Conservation (phyloP, 1,284 basidiomycete genomes). For the Microbotryum silenes-acaulis region DNA sequence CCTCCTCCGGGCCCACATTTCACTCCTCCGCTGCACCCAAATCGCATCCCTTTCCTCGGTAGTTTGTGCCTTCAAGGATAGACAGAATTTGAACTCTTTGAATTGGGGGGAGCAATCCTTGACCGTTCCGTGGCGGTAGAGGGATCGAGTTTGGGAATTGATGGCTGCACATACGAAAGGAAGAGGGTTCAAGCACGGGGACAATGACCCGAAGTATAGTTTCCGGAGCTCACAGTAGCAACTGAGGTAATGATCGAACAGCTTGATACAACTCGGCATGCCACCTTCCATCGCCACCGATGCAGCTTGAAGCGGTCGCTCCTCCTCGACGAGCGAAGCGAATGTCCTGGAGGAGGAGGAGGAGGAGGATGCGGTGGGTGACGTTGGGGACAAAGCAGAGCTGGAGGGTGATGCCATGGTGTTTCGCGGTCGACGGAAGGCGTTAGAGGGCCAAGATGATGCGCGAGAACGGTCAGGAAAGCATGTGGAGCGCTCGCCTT, state of each 20-base stretch:
- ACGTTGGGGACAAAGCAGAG: not conserved
- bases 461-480: too few species aligned
- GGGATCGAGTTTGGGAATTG: conserved; percentile 67
- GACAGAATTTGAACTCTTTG: conserved; percentile 92
- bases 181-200: conserved; percentile 1
- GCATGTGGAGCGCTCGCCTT: too few species aligned
- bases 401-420: not conserved
- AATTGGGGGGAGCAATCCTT: conserved; percentile 69
- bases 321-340: conserved; percentile 31
- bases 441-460: too few species aligned
- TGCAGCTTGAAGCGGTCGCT: conserved; percentile 32
- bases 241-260: conserved; percentile 34
- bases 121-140: conserved; percentile 78
- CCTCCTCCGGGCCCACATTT: conserved; percentile 79
- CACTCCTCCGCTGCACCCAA: conserved; percentile 78
- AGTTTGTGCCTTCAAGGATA: conserved; percentile 69
- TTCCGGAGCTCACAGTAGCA: conserved; percentile 31
- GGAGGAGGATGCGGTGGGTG: not conserved
- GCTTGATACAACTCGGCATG: conserved; percentile 31
- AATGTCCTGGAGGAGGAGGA: conserved; percentile 11
- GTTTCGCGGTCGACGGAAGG: not conserved
- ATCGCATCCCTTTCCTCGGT: conserved; percentile 66
- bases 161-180: conserved; percentile 52
- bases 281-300: conserved; percentile 34
- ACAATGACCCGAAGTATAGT: not conserved